A percentile compares a stretch with the other conserved stretches of the same genome.
Conservation (phyloP, 257 asterid genomes). For the Solanum gandarillasii region DNA sequence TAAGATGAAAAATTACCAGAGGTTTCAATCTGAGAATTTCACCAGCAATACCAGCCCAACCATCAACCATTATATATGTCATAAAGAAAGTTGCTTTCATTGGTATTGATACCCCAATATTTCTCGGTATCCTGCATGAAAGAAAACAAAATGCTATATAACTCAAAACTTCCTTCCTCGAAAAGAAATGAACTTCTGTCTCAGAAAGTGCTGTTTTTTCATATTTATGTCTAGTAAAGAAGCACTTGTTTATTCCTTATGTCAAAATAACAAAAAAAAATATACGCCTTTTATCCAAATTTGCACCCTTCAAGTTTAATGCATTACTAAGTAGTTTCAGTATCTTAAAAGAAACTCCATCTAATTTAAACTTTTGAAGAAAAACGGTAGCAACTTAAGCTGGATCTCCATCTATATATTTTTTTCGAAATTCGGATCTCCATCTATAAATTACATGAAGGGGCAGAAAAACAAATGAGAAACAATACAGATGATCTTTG, state of each 20-base stretch:
- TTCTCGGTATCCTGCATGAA: conserved; percentile 79
- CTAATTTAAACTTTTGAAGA: neutral
- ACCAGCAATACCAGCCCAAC: conserved; percentile 92
- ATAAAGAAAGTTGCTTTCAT: conserved; percentile 96
- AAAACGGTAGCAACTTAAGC: neutral
- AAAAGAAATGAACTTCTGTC: neutral
- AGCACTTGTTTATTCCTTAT: neutral
- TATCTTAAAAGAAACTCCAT: neutral
- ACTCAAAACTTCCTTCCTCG: neutral
- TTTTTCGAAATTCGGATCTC: neutral
- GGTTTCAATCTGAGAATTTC: conserved; percentile 78
- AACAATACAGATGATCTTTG: neutral
- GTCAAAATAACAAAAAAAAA: neutral
- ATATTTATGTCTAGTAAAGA: neutral
- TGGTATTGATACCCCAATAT: conserved; percentile 95
- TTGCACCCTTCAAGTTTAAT: neutral
- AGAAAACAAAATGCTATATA: neutral
- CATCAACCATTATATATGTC: conserved; percentile 90
- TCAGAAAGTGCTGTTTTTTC: neutral
- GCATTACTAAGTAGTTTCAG: neutral
- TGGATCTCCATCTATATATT: neutral
- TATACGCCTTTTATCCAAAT: neutral
- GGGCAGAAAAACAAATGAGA: neutral
- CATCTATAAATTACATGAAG: neutral
- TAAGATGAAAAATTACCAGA: conserved; percentile 71